Base-by-base conservation (phyloP, 2,329 filamentous ascomycete genomes). In the Talaromyces verruculosus region DNA sequence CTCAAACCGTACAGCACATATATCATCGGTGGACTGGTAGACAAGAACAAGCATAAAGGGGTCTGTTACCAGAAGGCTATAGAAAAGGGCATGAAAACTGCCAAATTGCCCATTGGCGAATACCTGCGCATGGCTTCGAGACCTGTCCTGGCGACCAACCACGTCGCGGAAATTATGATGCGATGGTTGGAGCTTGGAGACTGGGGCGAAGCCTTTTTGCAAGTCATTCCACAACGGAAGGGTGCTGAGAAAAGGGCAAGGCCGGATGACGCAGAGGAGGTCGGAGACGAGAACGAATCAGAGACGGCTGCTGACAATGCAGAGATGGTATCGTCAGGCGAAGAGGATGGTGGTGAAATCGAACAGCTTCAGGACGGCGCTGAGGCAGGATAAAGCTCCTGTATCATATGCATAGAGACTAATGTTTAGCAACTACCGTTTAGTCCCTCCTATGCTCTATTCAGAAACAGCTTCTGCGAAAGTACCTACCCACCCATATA, bases 91-190 rank as follows among this genome's bases (percentile, higher is more conserved):
- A 87, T 99, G 71, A 89, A 90, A 69, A 98, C 95, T 0, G 95
- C 94, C 1, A 93, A 92, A 75, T 78, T 99, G 64, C 95, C 95
- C 0, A 98, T 99, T 72, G 92, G 93, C n/a, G 89, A 98, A 68
- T 98, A 92, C 77, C 89, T 99, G 83, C 86, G 92, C 69, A 96
- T 99, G 91, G 86, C 89, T 65, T 93, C 90, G 72, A 87, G 95
- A 37, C 88, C 90, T 71, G 91, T 99, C 4, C 81, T 99, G 65
- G 89, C 94, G 3, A 97, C 94, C 7, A 99, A 98, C 75, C 95
- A 99, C 74, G 95, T 99, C 1, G 87, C 95, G 57, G 94, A 98
- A 79, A 98, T 99, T 68, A 97, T 99, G 92, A 81, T 97, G 55
- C 89, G 88, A 70, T 99, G 93, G 93, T 79, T 99, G 64, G 92